These are phyloP conservation scores for Nephromyces sp. DNA, from an alignment of 169 alveolate species.

Conservation along the genomic window DNA sequence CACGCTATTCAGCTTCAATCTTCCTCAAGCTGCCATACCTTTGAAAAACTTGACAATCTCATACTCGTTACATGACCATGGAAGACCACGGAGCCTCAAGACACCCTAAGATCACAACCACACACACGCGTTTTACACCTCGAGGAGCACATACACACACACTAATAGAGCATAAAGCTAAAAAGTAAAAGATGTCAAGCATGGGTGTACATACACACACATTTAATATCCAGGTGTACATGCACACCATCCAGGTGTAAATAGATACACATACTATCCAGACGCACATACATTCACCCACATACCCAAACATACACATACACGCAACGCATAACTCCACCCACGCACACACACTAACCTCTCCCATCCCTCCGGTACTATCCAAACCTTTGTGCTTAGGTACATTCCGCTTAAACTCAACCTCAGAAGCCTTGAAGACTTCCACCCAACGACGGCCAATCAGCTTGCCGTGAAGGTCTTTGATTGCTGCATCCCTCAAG, in stretches of 20 bases:
- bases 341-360: not conserved
- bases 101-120: slow-evolving; percentile 13
- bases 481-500: slow-evolving; percentile 31
- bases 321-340: not conserved
- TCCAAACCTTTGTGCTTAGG: too few relatives aligned
- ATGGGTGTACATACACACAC: too few relatives aligned
- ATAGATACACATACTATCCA: too few relatives aligned
- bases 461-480: slow-evolving; percentile 39
- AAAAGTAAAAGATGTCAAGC: too few relatives aligned
- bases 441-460: slow-evolving; percentile 55
- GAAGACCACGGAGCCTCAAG: slow-evolving; percentile 45
- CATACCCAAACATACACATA: not conserved
- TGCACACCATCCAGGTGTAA: too few relatives aligned
- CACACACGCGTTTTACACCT: too few relatives aligned
- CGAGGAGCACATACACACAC: too few relatives aligned
- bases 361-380: not conserved
- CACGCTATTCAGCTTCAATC: too few relatives aligned
- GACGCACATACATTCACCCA: not conserved
- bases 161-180: too few relatives aligned
- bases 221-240: too few relatives aligned
- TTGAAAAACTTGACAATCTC: slow-evolving; percentile 41
- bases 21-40: slow-evolving; percentile 17
- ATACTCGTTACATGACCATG: slow-evolving; percentile 46
- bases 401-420: not conserved
- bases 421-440: slow-evolving; percentile 13